Evolutionary conservation across 164 flowering plant genomes (phyloP).

Genomic region (Kingdonia uniflora): DNA sequence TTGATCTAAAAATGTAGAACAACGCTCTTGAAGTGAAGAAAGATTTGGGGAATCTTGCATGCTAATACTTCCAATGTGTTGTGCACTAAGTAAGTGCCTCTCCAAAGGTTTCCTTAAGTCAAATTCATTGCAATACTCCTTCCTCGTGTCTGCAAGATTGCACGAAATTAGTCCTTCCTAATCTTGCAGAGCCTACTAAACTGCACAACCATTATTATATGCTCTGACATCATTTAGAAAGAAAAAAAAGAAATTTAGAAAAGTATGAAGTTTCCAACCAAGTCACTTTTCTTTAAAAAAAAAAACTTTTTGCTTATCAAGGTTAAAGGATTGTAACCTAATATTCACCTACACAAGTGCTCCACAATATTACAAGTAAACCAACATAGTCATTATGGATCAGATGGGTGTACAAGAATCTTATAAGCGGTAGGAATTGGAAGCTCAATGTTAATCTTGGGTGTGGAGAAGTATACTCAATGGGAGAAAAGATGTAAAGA

Average conservation of each 20-base stretch:
- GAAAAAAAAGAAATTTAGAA: no score
- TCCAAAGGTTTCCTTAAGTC: slow-evolving; percentile 86
- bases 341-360: no score
- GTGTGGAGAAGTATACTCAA: neutral
- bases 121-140: slow-evolving; percentile 79
- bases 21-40: slow-evolving; percentile 41
- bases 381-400: neutral
- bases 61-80: slow-evolving; percentile 59
- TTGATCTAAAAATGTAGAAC: slow-evolving; percentile 58
- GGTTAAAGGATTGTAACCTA: no score
- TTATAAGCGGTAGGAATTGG: neutral
- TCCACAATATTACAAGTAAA: no score
- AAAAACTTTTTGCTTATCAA: no score
- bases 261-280: no score
- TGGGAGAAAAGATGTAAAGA: neutral
- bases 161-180: slow-evolving; percentile 7
- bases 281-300: no score
- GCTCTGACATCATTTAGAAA: no score
- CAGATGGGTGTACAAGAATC: neutral
- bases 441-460: neutral
- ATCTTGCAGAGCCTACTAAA: no score
- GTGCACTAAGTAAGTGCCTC: slow-evolving; percentile 47
- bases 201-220: no score
- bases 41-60: slow-evolving; percentile 40
- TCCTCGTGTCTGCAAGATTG: slow-evolving; percentile 38